Evolutionary conservation across 768 basidiomycete genomes (phyloP).

Genomic region (Podaxis sp.): DNA sequence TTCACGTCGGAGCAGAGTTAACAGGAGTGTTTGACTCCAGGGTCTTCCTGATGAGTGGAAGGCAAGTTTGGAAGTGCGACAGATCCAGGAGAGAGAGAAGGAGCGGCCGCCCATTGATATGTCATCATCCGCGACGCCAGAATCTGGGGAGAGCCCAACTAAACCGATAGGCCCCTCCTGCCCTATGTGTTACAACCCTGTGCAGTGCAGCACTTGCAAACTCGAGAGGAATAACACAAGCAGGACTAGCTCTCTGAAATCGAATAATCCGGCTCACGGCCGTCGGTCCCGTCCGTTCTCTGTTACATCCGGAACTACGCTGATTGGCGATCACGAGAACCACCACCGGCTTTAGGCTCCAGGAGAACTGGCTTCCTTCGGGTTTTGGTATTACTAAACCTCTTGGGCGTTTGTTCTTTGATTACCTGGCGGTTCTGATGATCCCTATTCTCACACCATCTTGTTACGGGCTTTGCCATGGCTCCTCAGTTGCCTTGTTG

Average conservation of each 20-base stretch:
- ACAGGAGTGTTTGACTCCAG: neutral
- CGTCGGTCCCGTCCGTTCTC: constrained; percentile 8
- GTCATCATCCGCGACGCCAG: neutral
- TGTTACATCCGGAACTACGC: constrained; percentile 4
- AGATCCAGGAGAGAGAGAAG: neutral
- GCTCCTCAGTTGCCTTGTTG: neutral
- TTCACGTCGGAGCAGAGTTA: neutral
- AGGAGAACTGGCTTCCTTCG: neutral
- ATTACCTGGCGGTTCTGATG: neutral
- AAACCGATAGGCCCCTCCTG: constrained; percentile 6
- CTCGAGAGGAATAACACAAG: constrained; percentile 1
- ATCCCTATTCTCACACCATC: neutral
- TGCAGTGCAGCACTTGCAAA: constrained; percentile 12
- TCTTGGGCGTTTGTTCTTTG: neutral
- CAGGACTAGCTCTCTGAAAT: neutral
- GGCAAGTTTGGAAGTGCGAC: constrained; percentile 2
- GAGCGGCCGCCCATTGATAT: neutral
- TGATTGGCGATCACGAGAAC: constrained; percentile 11
- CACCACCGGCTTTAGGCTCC: neutral
- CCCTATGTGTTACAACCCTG: constrained; percentile 2
- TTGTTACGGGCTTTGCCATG: neutral
- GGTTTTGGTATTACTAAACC: neutral
- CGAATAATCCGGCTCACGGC: neutral
- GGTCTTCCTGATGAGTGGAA: constrained; percentile 13
- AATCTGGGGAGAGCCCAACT: neutral